Evolutionary conservation across 2,329 filamentous ascomycete genomes (phyloP).

Genomic region (Diaporthe capsici): DNA sequence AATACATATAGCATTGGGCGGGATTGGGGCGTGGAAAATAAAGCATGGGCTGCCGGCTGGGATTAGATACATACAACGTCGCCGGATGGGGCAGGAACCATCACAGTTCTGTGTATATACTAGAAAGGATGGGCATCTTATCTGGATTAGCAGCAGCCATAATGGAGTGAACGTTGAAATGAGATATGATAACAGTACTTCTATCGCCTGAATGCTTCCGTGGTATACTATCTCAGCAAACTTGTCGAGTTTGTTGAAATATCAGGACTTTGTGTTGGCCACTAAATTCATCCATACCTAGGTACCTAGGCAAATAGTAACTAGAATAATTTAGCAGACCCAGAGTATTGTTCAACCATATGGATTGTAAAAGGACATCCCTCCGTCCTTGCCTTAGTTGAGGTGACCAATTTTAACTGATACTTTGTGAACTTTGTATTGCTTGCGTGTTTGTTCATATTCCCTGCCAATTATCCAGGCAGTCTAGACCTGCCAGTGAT

Average conservation of each 20-base stretch:
- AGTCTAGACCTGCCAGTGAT: background rate
- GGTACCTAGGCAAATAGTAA: background rate
- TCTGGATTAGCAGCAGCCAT: background rate
- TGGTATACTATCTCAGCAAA: too few species aligned
- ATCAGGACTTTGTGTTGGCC: background rate
- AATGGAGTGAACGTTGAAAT: slow-evolving; percentile 7
- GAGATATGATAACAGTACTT: background rate
- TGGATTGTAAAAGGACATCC: background rate
- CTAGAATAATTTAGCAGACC: background rate
- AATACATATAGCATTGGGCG: slow-evolving; percentile 15
- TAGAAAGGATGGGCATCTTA: slow-evolving; percentile 9
- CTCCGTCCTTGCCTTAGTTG: background rate
- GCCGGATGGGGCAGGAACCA: slow-evolving; percentile 10
- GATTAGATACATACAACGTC: slow-evolving; percentile 13
- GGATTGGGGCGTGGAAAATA: slow-evolving; percentile 2
- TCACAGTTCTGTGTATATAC: slow-evolving; percentile 17
- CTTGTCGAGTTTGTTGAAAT: background rate
- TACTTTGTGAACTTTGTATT: background rate
- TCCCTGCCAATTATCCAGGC: background rate
- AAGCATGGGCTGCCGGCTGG: slow-evolving; percentile 7
- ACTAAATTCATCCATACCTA: background rate
- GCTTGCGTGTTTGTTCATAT: background rate
- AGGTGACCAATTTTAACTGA: background rate
- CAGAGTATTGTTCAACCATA: background rate
- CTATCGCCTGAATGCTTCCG: background rate